phyloP scores from a whole-genome alignment of 225 moss, liverwort and hornwort genomes.

The Asterella californica region DNA sequence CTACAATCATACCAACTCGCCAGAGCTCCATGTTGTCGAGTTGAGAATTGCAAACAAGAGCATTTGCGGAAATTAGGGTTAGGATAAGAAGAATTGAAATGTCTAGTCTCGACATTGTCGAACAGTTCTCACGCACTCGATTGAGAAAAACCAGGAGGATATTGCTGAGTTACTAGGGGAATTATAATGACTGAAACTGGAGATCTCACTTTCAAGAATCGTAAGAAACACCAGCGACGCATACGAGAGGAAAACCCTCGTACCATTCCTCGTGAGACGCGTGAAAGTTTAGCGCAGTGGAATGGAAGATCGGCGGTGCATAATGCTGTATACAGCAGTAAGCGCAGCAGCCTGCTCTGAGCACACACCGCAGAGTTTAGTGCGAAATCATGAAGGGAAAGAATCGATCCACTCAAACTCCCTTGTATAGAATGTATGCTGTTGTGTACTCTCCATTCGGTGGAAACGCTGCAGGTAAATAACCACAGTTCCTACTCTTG shows the following conservation, averaged over 20 bases:
- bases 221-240: background rate
- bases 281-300: background rate
- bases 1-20: background rate
- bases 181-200: background rate
- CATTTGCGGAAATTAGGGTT: conserved; percentile 3
- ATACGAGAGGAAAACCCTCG: background rate
- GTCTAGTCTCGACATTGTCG: background rate
- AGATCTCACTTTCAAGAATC: background rate
- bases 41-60: background rate
- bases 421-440: background rate
- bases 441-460: background rate
- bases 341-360: background rate
- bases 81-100: background rate
- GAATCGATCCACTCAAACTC: background rate
- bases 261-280: background rate
- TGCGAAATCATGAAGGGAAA: background rate
- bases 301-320: background rate
- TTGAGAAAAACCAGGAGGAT: background rate
- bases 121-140: background rate
- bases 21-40: background rate
- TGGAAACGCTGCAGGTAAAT: background rate
- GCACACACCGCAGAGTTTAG: background rate
- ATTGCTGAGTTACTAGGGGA: background rate
- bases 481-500: background rate
- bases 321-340: background rate